phyloP scores from a whole-genome alignment of 495 filamentous ascomycete species.

The Penicillium roqueforti region DNA sequence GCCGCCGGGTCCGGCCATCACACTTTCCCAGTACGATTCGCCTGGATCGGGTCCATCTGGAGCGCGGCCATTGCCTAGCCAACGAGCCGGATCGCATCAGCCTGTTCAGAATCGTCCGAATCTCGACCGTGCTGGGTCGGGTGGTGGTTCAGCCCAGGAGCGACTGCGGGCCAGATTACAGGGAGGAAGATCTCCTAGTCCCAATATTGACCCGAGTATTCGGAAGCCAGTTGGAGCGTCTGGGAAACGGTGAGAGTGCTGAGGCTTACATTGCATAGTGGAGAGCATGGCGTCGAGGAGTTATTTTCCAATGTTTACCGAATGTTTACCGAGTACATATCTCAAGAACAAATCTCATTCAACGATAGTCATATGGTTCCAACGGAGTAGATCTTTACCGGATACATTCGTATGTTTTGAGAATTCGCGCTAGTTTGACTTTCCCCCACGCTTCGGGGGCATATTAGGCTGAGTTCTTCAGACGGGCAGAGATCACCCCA shows the following conservation, averaged over 20 bases:
- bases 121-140: constrained; percentile 43
- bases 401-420: not conserved
- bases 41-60: constrained; percentile 35
- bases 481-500: not conserved
- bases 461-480: not conserved
- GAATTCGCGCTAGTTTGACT: not conserved
- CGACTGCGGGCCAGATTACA: constrained; percentile 63
- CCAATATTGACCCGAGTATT: constrained; percentile 33
- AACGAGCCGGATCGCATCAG: constrained; percentile 71
- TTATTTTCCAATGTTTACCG: constrained; percentile 13
- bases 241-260: constrained; percentile 15
- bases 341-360: not conserved
- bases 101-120: constrained; percentile 31
- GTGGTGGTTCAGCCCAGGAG: constrained; percentile 54
- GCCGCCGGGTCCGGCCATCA: constrained; percentile 17
- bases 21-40: constrained; percentile 15
- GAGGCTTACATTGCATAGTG: constrained; percentile 15
- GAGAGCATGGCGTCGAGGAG: constrained; percentile 24
- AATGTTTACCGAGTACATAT: not conserved
- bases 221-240: constrained; percentile 35
- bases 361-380: not conserved
- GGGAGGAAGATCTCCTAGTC: constrained; percentile 46
- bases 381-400: not conserved
- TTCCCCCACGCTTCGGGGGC: not conserved
- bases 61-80: constrained; percentile 61